Evolutionary conservation across 1,139 yeast genomes (phyloP), one percentile per base, ranked within the genome.

Genomic region (Hansenula anomala): DNA sequence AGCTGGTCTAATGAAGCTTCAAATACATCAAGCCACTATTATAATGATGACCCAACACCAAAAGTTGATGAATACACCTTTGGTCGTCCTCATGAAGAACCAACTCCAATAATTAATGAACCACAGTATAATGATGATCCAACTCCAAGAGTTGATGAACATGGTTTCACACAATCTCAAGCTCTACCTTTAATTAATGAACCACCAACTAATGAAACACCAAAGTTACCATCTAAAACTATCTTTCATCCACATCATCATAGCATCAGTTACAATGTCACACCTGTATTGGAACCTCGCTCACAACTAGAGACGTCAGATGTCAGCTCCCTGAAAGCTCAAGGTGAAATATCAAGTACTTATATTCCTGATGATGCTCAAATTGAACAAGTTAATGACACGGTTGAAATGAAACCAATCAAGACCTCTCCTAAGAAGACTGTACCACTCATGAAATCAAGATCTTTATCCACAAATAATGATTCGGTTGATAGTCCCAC

Each of bases 1-100:
- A 4, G 18, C 12, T 28, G 17, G 28, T 10, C 32, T 27, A 8
- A 30, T 27, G 18, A 22, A 5, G 20, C 13, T 8, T 32, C 34
- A 24, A 13, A 13, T n/a, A 12, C 34, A 17, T 32, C 28, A 26
- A 25, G 25, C 26, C 25, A 18, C 7, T 46, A 49, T 32, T 46
- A 48, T 30, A 41, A 47, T 23, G 54, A 51, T 40, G 56, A 50
- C 11, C 47, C 48, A 9, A 51, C 56, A 4, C 52, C 56, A 5
- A 35, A 35, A 16, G 31, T 50, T 1, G 27, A 29, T 10, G 43
- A 45, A 11, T 37, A 28, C 16, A 36, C 22, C 3, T 43, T 45
- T 16, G 16, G 20, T 9, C 15, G 19, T 13, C 20, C 15, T 6
- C 10, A 23, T 12, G 9, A 23, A 23, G 11, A 12, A n/a, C 34